Evolutionary conservation across 805 yeast species (phyloP), one percentile per base, ranked within the genome.

Genomic region (Kazachstania viticola): DNA sequence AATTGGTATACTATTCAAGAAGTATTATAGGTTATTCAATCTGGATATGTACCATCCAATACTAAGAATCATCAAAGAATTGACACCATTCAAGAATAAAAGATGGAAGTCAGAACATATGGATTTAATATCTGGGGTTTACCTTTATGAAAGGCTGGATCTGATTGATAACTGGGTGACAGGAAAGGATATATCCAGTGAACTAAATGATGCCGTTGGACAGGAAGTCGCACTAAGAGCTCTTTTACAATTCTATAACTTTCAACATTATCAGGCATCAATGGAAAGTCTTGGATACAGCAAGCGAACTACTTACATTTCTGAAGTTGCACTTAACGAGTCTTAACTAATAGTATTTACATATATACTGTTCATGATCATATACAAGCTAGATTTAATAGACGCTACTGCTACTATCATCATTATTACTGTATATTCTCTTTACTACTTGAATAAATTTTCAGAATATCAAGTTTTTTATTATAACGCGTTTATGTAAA

Each of bases 91-190:
- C 57, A 87, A 83, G 46, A 95, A 95, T 14, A 75, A 91, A 37
- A 85, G 87, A 54, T 88, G 98, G 98, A 76, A 85, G 44, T 71
- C 85, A 11, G 72, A 75, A 40, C 91, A 88, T 51, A 88, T 91
- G 96, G 95, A 87, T 42, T 63, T 91, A 28, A 81, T 88, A 4
- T 83, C 95, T 0, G 76, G 82, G 38, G 85, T 88, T 3, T 88
- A 80, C 46, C 52, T 91, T 17, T 75, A 84, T 48, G 71, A 82
- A 45, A 71, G 74, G 43, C 61, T 85, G 24, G 72, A 75, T 13
- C 54, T 88, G 29, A 68, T 75, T 38, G 98, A 88, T 50, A 78
- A 76, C 39, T 88, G 97, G 97, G 65, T 88, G 18, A 76, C 75
- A 12, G 94, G 94, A 0, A 69, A 72, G 36, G 94, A 84, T 51